Base-by-base conservation (phyloP, 805 yeast genomes). In the Osmozyma mogii region DNA sequence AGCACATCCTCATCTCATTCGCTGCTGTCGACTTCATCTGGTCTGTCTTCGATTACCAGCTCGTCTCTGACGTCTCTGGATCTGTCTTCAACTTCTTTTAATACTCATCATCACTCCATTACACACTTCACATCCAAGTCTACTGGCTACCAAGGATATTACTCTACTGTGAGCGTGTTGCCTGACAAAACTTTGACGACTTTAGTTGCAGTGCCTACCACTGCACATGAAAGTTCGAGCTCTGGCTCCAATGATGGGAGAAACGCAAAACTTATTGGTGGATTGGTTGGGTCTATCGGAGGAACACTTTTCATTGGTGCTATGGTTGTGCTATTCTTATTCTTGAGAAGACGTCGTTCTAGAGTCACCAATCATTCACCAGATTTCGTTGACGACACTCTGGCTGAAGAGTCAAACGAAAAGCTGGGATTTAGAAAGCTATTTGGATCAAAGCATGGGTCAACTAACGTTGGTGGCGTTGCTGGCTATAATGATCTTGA, bases 221-320 rank as follows among this genome's bases (percentile, higher is more conserved):
- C 56, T 3, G 51, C 55, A 5, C 32, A 41, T 3, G 35, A 33
- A 3, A 26, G 21, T 10, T 34, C 33, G 3, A 31, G 36, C n/a
- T 15, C 24, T 13, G 28, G 25, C 22, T 24, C 46, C 15, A 27
- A 40, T 3, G 38, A 50, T 5, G 34, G 41, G 19, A 43, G 41
- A 14, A 59, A 56, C 36, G 49, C 62, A 22, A 60, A 55, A 36
- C 45, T 63, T 24, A 60, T 63, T 14, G 70, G 70, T 3, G 68
- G 70, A 1, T 44, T 63, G 10, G 68, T 63, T n/a, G 70, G 70
- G 0, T 59, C 66, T 2, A 54, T 63, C 15, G 70, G 68, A n/a
- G 70, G 70, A 9, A 51, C 64, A 12, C 52, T 63, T 16, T 47
- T 61, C n/a, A 54, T 63, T 25, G 66, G 64, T 1, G 45, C 50